These are phyloP conservation scores for Diaporthe eres DNA, from an alignment of 2,329 filamentous ascomycete genomes.

Conservation along the genomic window DNA sequence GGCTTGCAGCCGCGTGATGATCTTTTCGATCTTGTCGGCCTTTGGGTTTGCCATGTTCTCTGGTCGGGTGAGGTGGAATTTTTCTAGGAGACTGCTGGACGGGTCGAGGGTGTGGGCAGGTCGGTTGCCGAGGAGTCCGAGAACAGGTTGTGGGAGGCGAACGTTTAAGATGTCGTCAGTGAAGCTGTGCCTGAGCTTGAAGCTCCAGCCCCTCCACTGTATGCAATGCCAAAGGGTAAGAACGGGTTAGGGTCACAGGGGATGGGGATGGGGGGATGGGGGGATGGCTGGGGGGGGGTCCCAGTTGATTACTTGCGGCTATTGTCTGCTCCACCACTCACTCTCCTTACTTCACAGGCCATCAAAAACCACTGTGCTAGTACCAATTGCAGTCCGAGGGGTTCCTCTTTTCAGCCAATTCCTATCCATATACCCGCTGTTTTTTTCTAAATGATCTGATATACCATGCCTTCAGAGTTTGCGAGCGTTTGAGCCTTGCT, in stretches of 20 bases:
- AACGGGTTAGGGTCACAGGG: constrained; percentile 4
- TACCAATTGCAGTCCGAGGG: neutral
- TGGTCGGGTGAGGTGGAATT: neutral
- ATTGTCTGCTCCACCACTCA: neutral
- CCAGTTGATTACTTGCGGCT: no score
- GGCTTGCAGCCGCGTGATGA: constrained; percentile 79
- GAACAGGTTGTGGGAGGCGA: neutral
- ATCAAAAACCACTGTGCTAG: neutral
- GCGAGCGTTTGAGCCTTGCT: neutral
- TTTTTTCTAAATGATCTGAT: neutral
- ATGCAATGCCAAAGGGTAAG: no score
- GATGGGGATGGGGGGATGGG: no score
- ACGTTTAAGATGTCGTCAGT: constrained; percentile 5
- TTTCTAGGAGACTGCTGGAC: neutral
- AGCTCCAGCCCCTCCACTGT: constrained; percentile 19
- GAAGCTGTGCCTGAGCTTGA: constrained; percentile 17
- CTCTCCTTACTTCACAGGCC: neutral
- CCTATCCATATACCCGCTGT: neutral
- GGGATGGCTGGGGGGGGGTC: neutral
- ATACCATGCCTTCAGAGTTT: neutral
- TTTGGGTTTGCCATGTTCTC: constrained; percentile 46
- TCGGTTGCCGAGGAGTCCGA: neutral
- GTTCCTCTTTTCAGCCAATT: neutral
- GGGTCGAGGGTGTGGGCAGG: neutral
- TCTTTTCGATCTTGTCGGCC: constrained; percentile 67